These are phyloP conservation scores for Plectosphaerella plurivora DNA, from an alignment of 2,329 filamentous ascomycete species.

Conservation along the genomic window DNA sequence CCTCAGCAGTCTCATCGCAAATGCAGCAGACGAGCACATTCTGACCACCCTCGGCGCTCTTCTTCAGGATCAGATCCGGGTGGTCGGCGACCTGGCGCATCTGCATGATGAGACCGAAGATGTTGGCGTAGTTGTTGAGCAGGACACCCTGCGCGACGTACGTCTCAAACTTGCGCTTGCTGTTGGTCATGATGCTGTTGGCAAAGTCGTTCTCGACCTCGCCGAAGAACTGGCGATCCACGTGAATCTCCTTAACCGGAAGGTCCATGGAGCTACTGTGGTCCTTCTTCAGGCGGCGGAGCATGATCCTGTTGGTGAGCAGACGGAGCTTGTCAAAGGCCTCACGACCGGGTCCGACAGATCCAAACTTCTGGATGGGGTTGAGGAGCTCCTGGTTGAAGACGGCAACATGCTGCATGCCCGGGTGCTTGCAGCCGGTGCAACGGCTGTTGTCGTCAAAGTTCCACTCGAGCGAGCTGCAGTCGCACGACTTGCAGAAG, in stretches of 20 bases:
- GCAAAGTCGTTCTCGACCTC: constrained; percentile 96
- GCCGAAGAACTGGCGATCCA: constrained; percentile 94
- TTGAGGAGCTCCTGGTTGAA: constrained; percentile 96
- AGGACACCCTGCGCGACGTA: constrained; percentile 93
- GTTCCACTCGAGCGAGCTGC: constrained; percentile 78
- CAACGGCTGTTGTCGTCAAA: constrained; percentile 71
- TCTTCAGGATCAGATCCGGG: constrained; percentile 89
- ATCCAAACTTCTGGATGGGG: constrained; percentile 65
- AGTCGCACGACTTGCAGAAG: constrained; percentile 83
- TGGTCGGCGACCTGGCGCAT: constrained; percentile 98
- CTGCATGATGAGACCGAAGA: constrained; percentile 98
- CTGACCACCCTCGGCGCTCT: constrained; percentile 78
- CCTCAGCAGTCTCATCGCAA: constrained; percentile 93
- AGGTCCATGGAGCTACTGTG: constrained; percentile 94
- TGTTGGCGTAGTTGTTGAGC: constrained; percentile 97
- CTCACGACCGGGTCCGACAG: constrained; percentile 54
- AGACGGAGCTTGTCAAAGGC: constrained; percentile 81
- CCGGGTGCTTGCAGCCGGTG: constrained; percentile 49
- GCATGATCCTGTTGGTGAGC: constrained; percentile 91
- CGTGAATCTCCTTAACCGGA: constrained; percentile 86
- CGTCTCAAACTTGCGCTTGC: constrained; percentile 84
- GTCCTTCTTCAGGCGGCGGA: constrained; percentile 89
- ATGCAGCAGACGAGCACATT: constrained; percentile 91
- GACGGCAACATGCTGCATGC: constrained; percentile 48
- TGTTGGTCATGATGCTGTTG: constrained; percentile 89